A percentile compares a stretch with the other conserved stretches of the same genome.
phyloP scores from a whole-genome alignment of 2,329 filamentous ascomycete species.

The Trichoderma semiorbis region DNA sequence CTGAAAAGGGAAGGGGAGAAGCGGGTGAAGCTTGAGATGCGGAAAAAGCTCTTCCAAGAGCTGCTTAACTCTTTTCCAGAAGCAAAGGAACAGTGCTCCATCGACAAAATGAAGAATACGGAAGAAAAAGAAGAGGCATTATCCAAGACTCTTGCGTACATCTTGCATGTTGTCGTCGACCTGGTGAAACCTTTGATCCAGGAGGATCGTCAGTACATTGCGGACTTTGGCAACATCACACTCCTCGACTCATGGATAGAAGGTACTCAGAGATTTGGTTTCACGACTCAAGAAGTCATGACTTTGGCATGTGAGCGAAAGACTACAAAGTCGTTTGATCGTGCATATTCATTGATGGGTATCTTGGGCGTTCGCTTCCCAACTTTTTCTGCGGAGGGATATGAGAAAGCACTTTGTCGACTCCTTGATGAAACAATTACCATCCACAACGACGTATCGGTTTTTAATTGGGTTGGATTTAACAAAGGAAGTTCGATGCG shows the following conservation, averaged over 20 bases:
- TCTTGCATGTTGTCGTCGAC: not conserved
- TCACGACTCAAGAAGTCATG: slow-evolving; percentile 13
- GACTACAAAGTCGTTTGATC: slow-evolving; percentile 13
- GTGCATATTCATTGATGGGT: slow-evolving; percentile 19
- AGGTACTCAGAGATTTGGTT: slow-evolving; percentile 1
- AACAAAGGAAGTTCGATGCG: slow-evolving; percentile 15
- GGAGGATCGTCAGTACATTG: slow-evolving; percentile 1
- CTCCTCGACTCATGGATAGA: not conserved
- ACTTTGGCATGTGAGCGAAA: slow-evolving; percentile 1
- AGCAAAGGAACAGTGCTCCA: not conserved
- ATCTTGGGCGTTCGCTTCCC: slow-evolving; percentile 16
- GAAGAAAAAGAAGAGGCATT: not conserved
- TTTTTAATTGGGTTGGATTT: slow-evolving; percentile 17
- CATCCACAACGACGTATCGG: slow-evolving; percentile 11
- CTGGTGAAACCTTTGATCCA: not conserved
- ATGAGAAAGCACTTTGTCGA: slow-evolving; percentile 14
- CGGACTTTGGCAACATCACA: slow-evolving; percentile 15
- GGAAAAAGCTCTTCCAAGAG: slow-evolving; percentile 7
- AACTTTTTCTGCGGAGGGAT: slow-evolving; percentile 17
- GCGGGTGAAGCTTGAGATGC: not conserved
- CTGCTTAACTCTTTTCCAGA: not conserved
- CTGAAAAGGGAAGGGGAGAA: not conserved
- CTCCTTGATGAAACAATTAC: slow-evolving; percentile 17
- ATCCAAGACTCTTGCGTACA: not conserved
- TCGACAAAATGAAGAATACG: not conserved